phyloP scores from a whole-genome alignment of 306 rosid species.

The Amphicarpaea edgeworthii region DNA sequence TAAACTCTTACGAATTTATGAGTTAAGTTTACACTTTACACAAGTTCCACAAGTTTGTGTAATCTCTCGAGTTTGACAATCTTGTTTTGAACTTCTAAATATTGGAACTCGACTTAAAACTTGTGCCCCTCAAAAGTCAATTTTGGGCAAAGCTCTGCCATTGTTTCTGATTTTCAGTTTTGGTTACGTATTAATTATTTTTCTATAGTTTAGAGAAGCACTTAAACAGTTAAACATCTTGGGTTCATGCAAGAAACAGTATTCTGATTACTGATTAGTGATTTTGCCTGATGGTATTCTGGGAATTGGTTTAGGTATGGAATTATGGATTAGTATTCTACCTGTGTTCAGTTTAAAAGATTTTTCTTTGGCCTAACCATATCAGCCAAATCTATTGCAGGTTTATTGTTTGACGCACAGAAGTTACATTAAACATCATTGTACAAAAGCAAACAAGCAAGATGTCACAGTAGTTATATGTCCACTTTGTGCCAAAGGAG shows the following conservation, averaged over 20 bases:
- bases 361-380: constrained; percentile 4
- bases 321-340: constrained; percentile 3
- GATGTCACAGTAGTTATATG: constrained; percentile 81
- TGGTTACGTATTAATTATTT: constrained; percentile 20
- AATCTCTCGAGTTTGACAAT: neutral
- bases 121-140: neutral
- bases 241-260: constrained; percentile 1
- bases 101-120: constrained; percentile 5
- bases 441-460: constrained; percentile 61
- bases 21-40: neutral
- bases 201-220: neutral
- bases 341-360: neutral
- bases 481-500: constrained; percentile 81
- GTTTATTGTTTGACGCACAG: constrained; percentile 81
- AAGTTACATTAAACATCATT: constrained; percentile 65
- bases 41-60: neutral
- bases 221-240: neutral
- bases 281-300: neutral
- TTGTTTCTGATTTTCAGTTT: constrained; percentile 19
- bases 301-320: neutral
- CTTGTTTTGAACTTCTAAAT: neutral
- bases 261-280: neutral
- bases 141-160: neutral
- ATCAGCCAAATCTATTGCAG: constrained; percentile 44
- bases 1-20: neutral